These are phyloP conservation scores for Amanita rubescens DNA, from an alignment of 768 basidiomycete species.

Conservation along the genomic window DNA sequence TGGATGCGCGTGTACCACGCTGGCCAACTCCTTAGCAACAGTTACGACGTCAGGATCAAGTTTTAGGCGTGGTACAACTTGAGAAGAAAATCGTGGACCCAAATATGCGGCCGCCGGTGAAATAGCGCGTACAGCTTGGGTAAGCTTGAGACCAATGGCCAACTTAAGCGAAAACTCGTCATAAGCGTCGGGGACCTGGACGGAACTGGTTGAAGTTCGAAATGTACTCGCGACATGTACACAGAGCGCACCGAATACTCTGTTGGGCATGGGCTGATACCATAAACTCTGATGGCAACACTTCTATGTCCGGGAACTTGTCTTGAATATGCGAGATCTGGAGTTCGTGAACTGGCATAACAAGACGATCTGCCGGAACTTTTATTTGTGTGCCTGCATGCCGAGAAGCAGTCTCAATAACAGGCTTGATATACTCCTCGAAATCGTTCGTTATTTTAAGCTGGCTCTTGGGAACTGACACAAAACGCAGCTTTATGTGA, in stretches of 20 bases:
- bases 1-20: slow-evolving; percentile 39
- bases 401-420: slow-evolving; percentile 32
- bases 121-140: slow-evolving; percentile 51
- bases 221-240: background rate
- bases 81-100: slow-evolving; percentile 46
- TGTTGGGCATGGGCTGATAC: slow-evolving; percentile 44
- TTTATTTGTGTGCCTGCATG: slow-evolving; percentile 28
- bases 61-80: slow-evolving; percentile 41
- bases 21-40: slow-evolving; percentile 49
- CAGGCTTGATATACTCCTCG: slow-evolving; percentile 31
- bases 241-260: slow-evolving; percentile 36
- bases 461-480: slow-evolving; percentile 34
- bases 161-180: slow-evolving; percentile 44
- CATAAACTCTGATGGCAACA: slow-evolving; percentile 34
- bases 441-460: slow-evolving; percentile 46
- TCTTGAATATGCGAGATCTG: slow-evolving; percentile 42
- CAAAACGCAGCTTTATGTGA: slow-evolving; percentile 40
- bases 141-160: slow-evolving; percentile 48
- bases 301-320: slow-evolving; percentile 40
- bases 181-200: slow-evolving; percentile 41
- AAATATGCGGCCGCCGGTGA: slow-evolving; percentile 52
- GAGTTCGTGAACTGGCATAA: slow-evolving; percentile 49
- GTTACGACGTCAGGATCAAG: slow-evolving; percentile 43
- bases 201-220: slow-evolving; percentile 31
- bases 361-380: slow-evolving; percentile 28